phyloP scores from a whole-genome alignment of 257 asterid genomes.

The Avicennia marina region DNA sequence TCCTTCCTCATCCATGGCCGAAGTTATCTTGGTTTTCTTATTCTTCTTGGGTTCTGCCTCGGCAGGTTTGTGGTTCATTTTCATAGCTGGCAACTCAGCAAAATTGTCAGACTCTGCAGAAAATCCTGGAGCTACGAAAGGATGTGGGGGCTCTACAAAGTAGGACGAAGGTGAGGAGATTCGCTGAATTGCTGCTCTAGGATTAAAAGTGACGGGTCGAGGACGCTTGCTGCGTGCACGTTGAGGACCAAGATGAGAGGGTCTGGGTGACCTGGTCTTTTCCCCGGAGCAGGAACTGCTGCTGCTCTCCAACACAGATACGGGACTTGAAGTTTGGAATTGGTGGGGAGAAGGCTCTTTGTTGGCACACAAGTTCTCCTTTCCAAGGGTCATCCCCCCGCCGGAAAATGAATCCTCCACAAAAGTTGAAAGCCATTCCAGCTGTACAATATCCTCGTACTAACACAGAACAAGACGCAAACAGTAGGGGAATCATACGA shows the following conservation, averaged over 20 bases:
- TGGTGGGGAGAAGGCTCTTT: constrained; percentile 37
- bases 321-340: constrained; percentile 72
- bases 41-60: constrained; percentile 44
- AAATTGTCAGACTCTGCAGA: constrained; percentile 28
- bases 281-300: constrained; percentile 38
- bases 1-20: too few species aligned
- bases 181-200: constrained; percentile 51
- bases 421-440: constrained; percentile 75
- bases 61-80: too few species aligned
- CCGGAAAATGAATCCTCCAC: constrained; percentile 82
- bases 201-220: constrained; percentile 64
- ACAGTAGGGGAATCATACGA: not conserved
- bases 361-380: constrained; percentile 32
- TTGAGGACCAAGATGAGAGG: too few species aligned
- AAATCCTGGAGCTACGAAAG: constrained; percentile 27
- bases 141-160: constrained; percentile 26
- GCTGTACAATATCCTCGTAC: constrained; percentile 77
- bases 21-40: constrained; percentile 53
- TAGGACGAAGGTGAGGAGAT: too few species aligned
- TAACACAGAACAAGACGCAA: constrained; percentile 23
- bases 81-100: constrained; percentile 18
- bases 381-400: constrained; percentile 56
- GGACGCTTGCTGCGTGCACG: constrained; percentile 92
- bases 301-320: constrained; percentile 75
- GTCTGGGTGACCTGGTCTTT: constrained; percentile 39